Evolutionary conservation across 1,284 basidiomycete genomes (phyloP), one percentile per base, ranked within the genome.

Genomic region (Trametes pubescens): DNA sequence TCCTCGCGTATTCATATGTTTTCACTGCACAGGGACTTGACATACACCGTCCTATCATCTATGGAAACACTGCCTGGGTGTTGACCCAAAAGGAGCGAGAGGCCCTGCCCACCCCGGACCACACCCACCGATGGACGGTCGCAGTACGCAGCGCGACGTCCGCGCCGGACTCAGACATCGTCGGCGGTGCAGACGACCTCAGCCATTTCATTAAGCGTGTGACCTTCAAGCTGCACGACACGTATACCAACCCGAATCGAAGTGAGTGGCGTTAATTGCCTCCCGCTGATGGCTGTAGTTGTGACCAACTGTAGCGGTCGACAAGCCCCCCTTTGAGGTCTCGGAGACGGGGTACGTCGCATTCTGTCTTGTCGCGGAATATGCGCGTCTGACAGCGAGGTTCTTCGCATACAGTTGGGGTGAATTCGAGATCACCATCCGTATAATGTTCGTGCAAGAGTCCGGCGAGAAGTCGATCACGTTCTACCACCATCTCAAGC

Each of bases 41-140:
- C 70, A 94, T 99, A 62, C 90, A 91, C 75, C 86, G 98, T 49
- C 94, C 96, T 0, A 89, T 99, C 69, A 93, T 99, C 66, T 98
- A 98, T 78, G 98, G 98, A 60, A 99, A 98, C 74, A 94, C 92
- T n/a, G 94, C 97, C 13, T 86, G 88, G 1, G 88, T 96, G 34
- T 77, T 99, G 66, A 91, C 88, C 0, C 82, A 86, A 9, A 87
- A 90, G 69, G 96, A 98, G 74, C 87, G 88, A 57, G 86, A 89
- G 58, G 70, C 77, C 9, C 79, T 82, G 9, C 73, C 79, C 22
- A 78, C 81, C 54, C 84, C 85, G 21, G 90, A 93, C 73, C 98
- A 99, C 74, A 99, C 98, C 2, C 97, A 99, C 77, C 86, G 88
- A 69, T 99, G 98, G 98, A 99, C 96, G 0, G 91, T 99, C 58